Percentiles rank a stretch among this genome's conserved stretches.
These are phyloP conservation scores for Microsporum ferrugineum DNA, from an alignment of 2,329 filamentous ascomycete species.

Conservation along the genomic window DNA sequence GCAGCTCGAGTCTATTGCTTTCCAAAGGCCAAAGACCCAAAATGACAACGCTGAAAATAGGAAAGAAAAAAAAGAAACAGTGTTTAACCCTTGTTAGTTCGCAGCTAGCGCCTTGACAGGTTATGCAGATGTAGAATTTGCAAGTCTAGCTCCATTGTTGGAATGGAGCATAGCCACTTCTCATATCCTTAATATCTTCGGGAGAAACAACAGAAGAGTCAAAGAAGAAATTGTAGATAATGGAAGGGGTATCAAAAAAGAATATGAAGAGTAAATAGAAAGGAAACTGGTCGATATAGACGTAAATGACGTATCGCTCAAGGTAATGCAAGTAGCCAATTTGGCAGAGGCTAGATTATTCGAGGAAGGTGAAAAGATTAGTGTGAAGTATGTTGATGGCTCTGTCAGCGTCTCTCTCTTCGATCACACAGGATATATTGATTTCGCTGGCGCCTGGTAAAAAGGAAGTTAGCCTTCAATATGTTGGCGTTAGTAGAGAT, in stretches of 20 bases:
- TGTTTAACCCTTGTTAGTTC: conserved; percentile 14
- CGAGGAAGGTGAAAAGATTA: conserved; percentile 89
- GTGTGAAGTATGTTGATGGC: conserved; percentile 96
- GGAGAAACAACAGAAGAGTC: conserved; percentile 5
- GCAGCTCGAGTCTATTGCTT: background rate
- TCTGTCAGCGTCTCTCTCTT: conserved; percentile 76
- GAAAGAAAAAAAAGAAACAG: background rate
- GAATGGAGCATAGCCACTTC: conserved; percentile 10
- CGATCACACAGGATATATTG: conserved; percentile 97
- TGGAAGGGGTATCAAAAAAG: conserved; percentile 7
- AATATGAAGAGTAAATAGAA: background rate
- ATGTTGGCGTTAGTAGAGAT: background rate
- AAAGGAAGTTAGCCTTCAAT: background rate
- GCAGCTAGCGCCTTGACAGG: conserved; percentile 13
- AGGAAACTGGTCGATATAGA: conserved; percentile 1
- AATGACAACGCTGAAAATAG: background rate
- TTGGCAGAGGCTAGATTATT: conserved; percentile 35
- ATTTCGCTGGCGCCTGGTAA: conserved; percentile 83
- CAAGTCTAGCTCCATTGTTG: conserved; percentile 12
- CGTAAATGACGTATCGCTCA: background rate
- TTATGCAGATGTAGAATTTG: conserved; percentile 8
- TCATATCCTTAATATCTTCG: conserved; percentile 6
- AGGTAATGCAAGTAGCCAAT: background rate
- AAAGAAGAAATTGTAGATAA: conserved; percentile 4
- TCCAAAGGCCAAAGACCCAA: background rate